Evolutionary conservation across 164 flowering plant species (phyloP).

Genomic region (Macadamia integrifolia): DNA sequence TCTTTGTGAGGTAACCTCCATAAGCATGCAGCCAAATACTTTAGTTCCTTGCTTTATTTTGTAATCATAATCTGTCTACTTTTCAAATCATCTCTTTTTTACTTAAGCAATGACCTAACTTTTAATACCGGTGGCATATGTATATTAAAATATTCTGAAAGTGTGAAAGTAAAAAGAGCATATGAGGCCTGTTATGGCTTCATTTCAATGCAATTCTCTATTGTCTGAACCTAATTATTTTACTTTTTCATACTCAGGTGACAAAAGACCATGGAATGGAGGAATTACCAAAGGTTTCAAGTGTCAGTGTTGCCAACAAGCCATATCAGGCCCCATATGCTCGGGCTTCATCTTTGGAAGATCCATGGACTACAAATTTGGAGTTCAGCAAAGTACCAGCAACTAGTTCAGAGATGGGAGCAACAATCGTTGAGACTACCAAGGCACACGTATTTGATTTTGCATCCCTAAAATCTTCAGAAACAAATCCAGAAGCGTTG

Average conservation of each 20-base stretch:
- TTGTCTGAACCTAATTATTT: background rate
- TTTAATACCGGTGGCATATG: too few species aligned
- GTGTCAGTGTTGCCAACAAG: conserved; percentile 21
- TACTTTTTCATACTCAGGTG: conserved; percentile 12
- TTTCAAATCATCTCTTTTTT: background rate
- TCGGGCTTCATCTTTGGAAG: conserved; percentile 72
- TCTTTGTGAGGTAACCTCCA: conserved; percentile 37
- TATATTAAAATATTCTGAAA: too few species aligned
- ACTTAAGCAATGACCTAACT: too few species aligned
- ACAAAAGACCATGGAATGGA: conserved; percentile 9
- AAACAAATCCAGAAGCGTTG: conserved; percentile 37
- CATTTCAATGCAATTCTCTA: background rate
- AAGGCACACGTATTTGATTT: conserved; percentile 39
- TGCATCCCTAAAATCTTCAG: conserved; percentile 25
- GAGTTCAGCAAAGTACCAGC: conserved; percentile 54
- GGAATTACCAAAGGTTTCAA: conserved; percentile 22
- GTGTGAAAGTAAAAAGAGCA: too few species aligned
- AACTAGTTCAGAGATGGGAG: conserved; percentile 27
- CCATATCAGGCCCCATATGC: conserved; percentile 68
- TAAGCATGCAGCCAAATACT: background rate
- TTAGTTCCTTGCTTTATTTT: background rate
- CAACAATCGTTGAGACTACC: conserved; percentile 24
- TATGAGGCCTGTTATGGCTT: background rate
- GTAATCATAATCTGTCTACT: background rate
- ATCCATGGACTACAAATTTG: conserved; percentile 48